These are phyloP conservation scores for Phyllosticta paracitricarpa DNA, from an alignment of 2,329 filamentous ascomycete species.

Conservation along the genomic window DNA sequence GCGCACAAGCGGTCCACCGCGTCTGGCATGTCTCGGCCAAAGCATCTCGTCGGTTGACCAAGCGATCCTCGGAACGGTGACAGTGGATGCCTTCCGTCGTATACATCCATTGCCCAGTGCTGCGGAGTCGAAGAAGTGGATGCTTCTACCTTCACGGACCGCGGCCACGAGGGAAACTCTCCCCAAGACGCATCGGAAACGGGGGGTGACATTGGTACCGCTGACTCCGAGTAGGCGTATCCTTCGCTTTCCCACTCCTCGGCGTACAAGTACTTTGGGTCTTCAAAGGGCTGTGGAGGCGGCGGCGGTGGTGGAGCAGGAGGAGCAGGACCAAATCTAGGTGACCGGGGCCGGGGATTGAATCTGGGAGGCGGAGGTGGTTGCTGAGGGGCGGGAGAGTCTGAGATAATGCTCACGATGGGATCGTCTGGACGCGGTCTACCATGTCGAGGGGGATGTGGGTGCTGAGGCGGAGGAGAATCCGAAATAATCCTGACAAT, in stretches of 20 bases:
- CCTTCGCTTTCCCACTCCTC: conserved; percentile 8
- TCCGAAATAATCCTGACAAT: not conserved
- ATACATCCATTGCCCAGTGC: conserved; percentile 36
- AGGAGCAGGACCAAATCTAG: conserved; percentile 5
- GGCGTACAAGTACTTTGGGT: not conserved
- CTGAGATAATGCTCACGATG: not conserved
- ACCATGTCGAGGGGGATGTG: not conserved
- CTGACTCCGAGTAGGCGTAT: conserved; percentile 4
- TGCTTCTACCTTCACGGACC: conserved; percentile 10
- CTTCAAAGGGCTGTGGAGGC: conserved; percentile 17
- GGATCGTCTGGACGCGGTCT: not conserved
- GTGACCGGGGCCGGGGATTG: not conserved
- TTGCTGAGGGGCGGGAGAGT: conserved; percentile 5
- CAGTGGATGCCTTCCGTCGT: conserved; percentile 30
- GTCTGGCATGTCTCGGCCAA: conserved; percentile 25
- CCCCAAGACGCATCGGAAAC: conserved; percentile 34
- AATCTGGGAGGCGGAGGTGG: not conserved
- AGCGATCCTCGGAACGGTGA: conserved; percentile 25
- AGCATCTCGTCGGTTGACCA: conserved; percentile 22
- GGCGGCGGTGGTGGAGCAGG: conserved; percentile 24
- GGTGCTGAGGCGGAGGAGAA: conserved; percentile 8
- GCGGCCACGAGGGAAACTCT: conserved; percentile 24
- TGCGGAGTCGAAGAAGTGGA: conserved; percentile 22
- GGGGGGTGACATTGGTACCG: conserved; percentile 27
- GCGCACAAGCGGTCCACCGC: conserved; percentile 24